Evolutionary conservation across 352 stramenopile species (phyloP).

Genomic region (Halophytophthora polymorphica): DNA sequence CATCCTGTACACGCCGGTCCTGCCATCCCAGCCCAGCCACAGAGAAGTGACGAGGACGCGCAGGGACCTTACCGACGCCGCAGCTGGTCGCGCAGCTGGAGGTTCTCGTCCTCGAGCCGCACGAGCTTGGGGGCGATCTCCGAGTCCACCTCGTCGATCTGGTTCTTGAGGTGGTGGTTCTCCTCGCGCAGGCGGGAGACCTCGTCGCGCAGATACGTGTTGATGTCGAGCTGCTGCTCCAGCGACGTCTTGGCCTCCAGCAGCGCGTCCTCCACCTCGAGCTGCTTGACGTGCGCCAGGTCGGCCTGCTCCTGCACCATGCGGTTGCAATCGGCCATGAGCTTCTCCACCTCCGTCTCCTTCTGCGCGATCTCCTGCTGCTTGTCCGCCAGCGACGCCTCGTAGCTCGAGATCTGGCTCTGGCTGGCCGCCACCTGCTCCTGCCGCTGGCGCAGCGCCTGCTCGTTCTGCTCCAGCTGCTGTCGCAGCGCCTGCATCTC

Average conservation of each 20-base stretch:
- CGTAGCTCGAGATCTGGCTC: slow-evolving; percentile 64
- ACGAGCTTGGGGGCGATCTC: slow-evolving; percentile 81
- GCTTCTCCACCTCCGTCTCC: slow-evolving; percentile 74
- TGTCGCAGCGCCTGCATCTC: slow-evolving; percentile 70
- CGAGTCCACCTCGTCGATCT: slow-evolving; percentile 84
- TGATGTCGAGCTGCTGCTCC: slow-evolving; percentile 84
- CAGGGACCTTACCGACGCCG: slow-evolving; percentile 21
- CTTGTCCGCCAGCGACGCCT: slow-evolving; percentile 60
- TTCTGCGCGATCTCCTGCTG: slow-evolving; percentile 65
- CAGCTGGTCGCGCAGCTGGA: slow-evolving; percentile 49
- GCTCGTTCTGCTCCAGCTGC: slow-evolving; percentile 70
- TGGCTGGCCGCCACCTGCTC: slow-evolving; percentile 66
- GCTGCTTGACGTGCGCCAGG: slow-evolving; percentile 68
- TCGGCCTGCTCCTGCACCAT: slow-evolving; percentile 86
- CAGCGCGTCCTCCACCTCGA: slow-evolving; percentile 82
- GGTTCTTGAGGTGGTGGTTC: slow-evolving; percentile 84
- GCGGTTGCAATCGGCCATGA: slow-evolving; percentile 84
- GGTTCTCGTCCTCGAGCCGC: slow-evolving; percentile 83
- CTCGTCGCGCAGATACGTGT: slow-evolving; percentile 80
- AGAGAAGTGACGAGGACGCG: too few species aligned
- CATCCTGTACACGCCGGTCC: too few species aligned
- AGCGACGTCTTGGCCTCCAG: slow-evolving; percentile 83
- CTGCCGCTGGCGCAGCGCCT: slow-evolving; percentile 62
- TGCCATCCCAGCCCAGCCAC: too few species aligned
- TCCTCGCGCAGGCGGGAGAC: slow-evolving; percentile 77